phyloP scores from a whole-genome alignment of 164 flowering plant genomes.

The Piper longum region DNA sequence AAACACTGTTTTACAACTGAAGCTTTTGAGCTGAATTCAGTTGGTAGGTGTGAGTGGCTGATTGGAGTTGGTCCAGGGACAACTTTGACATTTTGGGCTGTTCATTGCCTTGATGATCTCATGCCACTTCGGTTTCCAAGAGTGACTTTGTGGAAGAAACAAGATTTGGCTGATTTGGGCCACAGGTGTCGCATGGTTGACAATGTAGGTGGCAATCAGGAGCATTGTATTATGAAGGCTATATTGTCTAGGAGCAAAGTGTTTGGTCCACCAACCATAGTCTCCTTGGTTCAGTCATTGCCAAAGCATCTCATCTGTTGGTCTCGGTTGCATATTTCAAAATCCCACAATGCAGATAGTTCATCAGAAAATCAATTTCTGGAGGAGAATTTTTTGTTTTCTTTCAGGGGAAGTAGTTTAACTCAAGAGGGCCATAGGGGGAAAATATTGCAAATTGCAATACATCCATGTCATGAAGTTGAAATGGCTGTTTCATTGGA shows the following conservation, averaged over 20 bases:
- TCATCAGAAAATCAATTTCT: conserved; percentile 10
- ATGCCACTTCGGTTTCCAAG: conserved; percentile 76
- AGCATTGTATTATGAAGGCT: conserved; percentile 31
- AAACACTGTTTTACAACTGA: conserved; percentile 15
- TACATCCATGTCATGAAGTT: conserved; percentile 53
- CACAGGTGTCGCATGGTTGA: conserved; percentile 8
- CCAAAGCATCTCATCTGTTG: conserved; percentile 49
- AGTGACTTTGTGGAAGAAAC: conserved; percentile 70
- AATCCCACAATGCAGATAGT: conserved; percentile 15
- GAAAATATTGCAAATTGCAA: conserved; percentile 47
- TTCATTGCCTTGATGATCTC: conserved; percentile 84
- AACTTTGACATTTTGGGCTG: conserved; percentile 57
- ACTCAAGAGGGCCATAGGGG: conserved; percentile 57
- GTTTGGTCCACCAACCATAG: conserved; percentile 53
- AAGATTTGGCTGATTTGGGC: conserved; percentile 21
- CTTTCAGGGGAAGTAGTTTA: conserved; percentile 20
- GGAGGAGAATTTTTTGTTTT: conserved; percentile 15
- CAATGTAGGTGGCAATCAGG: conserved; percentile 9
- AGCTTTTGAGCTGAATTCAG: conserved; percentile 19
- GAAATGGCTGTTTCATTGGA: conserved; percentile 75
- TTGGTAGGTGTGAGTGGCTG: conserved; percentile 78
- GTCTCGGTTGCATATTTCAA: conserved; percentile 32
- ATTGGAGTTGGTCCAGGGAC: conserved; percentile 56
- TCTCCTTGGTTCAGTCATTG: conserved; percentile 52
- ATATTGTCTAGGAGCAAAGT: conserved; percentile 31